Evolutionary conservation across 306 rosid species (phyloP).

Genomic region (Mucuna pruriens): DNA sequence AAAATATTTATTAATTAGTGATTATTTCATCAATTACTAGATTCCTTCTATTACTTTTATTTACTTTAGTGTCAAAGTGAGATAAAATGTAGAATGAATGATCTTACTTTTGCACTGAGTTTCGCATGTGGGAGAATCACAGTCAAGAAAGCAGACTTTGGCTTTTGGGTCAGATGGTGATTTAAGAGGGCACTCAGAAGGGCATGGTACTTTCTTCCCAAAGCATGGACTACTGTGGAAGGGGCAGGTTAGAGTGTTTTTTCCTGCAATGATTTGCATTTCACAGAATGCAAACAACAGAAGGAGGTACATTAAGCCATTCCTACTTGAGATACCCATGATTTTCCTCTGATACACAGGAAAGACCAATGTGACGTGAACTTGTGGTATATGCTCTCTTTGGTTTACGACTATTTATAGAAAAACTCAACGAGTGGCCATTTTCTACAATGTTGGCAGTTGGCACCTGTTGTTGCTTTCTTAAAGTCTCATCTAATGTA

Average conservation of each 20-base stretch:
- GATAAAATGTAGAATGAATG: not conserved
- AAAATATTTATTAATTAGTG: not conserved
- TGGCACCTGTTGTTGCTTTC: not conserved
- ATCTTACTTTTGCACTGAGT: slow-evolving; percentile 76
- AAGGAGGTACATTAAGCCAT: slow-evolving; percentile 31
- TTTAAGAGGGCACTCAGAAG: slow-evolving; percentile 62
- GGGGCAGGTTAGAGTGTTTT: slow-evolving; percentile 40
- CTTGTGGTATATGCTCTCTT: not conserved
- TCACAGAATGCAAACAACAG: slow-evolving; percentile 46
- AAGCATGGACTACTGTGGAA: slow-evolving; percentile 53
- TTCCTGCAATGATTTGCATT: slow-evolving; percentile 43
- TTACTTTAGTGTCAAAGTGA: not conserved
- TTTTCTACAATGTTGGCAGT: not conserved
- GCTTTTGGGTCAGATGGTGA: slow-evolving; percentile 58
- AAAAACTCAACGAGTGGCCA: slow-evolving; percentile 34
- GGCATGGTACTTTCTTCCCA: slow-evolving; percentile 54
- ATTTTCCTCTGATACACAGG: slow-evolving; percentile 7
- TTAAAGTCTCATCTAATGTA: slow-evolving; percentile 12
- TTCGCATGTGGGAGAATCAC: slow-evolving; percentile 72
- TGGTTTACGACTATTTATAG: slow-evolving; percentile 24
- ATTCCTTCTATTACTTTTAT: not conserved
- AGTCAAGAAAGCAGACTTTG: slow-evolving; percentile 74
- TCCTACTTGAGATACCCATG: slow-evolving; percentile 51
- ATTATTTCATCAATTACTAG: not conserved
- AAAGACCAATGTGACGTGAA: not conserved